Percentiles rank a stretch among this genome's conserved stretches.
Evolutionary conservation across 2,329 filamentous ascomycete species (phyloP).

Genomic region (Colletotrichum spinosum): DNA sequence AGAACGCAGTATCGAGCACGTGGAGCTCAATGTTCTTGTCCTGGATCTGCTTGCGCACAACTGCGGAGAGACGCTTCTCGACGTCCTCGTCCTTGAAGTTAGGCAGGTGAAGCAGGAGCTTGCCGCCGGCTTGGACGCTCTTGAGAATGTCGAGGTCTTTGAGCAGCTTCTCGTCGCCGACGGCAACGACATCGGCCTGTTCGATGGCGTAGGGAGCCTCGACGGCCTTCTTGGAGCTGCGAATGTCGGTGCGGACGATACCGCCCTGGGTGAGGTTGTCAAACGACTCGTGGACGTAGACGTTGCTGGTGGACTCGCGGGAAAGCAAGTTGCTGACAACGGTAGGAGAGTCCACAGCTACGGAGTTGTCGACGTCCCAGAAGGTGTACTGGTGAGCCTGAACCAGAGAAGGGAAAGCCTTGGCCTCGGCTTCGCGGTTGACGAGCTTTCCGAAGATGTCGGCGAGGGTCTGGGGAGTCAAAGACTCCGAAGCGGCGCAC

Average conservation of each 20-base stretch:
- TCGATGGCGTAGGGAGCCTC: slow-evolving; percentile 87
- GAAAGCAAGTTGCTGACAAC: slow-evolving; percentile 71
- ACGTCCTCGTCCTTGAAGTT: slow-evolving; percentile 88
- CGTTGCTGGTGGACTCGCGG: slow-evolving; percentile 75
- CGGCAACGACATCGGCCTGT: slow-evolving; percentile 81
- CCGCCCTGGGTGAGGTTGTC: slow-evolving; percentile 80
- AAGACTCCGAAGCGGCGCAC: slow-evolving; percentile 77
- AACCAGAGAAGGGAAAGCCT: slow-evolving; percentile 56
- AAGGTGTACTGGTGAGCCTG: slow-evolving; percentile 88
- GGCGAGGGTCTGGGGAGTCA: slow-evolving; percentile 67
- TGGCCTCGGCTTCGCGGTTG: slow-evolving; percentile 64
- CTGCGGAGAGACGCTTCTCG: slow-evolving; percentile 83
- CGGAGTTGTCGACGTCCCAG: slow-evolving; percentile 88
- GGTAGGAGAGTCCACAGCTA: slow-evolving; percentile 72
- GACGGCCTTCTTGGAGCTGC: slow-evolving; percentile 83
- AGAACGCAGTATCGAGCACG: slow-evolving; percentile 78
- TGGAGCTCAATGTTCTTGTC: slow-evolving; percentile 78
- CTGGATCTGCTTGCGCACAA: slow-evolving; percentile 77
- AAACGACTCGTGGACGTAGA: slow-evolving; percentile 71
- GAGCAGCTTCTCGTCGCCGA: slow-evolving; percentile 82
- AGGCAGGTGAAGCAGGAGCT: slow-evolving; percentile 80
- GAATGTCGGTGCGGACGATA: slow-evolving; percentile 84
- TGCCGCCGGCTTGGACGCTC: slow-evolving; percentile 76
- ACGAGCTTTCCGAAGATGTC: slow-evolving; percentile 59
- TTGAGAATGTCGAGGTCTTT: slow-evolving; percentile 80